These are phyloP conservation scores for Penicillium janthinellum DNA, from an alignment of 2,329 filamentous ascomycete species.

Conservation along the genomic window DNA sequence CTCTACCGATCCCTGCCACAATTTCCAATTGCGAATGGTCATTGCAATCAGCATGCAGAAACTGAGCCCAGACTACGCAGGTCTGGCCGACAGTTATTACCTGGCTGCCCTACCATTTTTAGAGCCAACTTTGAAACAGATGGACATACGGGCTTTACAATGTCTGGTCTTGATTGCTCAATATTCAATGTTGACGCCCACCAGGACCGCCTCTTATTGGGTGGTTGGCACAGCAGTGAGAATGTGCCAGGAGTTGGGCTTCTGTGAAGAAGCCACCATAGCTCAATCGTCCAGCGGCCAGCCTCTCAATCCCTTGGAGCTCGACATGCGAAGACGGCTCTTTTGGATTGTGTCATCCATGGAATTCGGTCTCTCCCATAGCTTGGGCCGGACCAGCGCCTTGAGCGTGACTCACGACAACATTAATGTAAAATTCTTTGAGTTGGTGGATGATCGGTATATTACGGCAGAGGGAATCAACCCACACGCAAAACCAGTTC, in stretches of 20 bases:
- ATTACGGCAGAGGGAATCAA: slow-evolving; percentile 78
- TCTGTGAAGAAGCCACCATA: slow-evolving; percentile 88
- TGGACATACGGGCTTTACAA: slow-evolving; percentile 87
- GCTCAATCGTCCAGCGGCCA: slow-evolving; percentile 62
- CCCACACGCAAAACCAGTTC: slow-evolving; percentile 67
- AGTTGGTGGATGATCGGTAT: slow-evolving; percentile 76
- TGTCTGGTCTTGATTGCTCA: slow-evolving; percentile 85
- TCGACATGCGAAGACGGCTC: slow-evolving; percentile 86
- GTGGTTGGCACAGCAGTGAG: slow-evolving; percentile 85
- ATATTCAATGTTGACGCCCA: slow-evolving; percentile 90
- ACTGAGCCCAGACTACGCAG: slow-evolving; percentile 84
- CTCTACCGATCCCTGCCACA: slow-evolving; percentile 75
- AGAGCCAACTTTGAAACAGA: slow-evolving; percentile 79
- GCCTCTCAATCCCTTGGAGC: slow-evolving; percentile 68
- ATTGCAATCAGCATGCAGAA: slow-evolving; percentile 95
- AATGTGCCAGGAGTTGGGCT: slow-evolving; percentile 83
- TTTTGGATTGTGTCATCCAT: slow-evolving; percentile 88
- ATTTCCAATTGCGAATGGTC: slow-evolving; percentile 87
- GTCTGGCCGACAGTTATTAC: slow-evolving; percentile 92
- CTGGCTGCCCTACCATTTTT: slow-evolving; percentile 83
- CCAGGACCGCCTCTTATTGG: slow-evolving; percentile 89
- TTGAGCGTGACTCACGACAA: slow-evolving; percentile 81
- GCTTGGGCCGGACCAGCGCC: slow-evolving; percentile 81
- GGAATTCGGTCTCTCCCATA: slow-evolving; percentile 85
- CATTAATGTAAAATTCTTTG: slow-evolving; percentile 83